phyloP scores from a whole-genome alignment of 2,329 filamentous ascomycete genomes.

The Clathrospora elynae region DNA sequence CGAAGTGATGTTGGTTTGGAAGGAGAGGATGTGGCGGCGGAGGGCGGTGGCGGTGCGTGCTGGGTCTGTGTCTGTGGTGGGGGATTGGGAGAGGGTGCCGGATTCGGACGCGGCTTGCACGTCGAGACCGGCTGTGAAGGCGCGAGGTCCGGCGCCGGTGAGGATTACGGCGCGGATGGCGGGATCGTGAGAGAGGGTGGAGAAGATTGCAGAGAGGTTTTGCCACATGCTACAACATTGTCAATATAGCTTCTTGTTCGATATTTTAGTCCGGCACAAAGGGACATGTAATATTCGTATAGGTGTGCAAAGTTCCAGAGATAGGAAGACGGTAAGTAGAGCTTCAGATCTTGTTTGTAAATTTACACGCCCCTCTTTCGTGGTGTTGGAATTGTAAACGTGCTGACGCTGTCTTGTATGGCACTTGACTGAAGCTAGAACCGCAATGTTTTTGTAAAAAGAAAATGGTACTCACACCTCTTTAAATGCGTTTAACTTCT shows the following conservation, averaged over 20 bases:
- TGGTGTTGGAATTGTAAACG: no score
- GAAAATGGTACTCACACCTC: slow-evolving; percentile 58
- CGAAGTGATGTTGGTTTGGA: slow-evolving; percentile 77
- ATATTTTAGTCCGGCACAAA: no score
- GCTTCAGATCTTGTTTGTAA: no score
- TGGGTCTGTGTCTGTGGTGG: slow-evolving; percentile 63
- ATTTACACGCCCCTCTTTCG: no score
- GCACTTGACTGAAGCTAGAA: no score
- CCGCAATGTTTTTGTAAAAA: no score
- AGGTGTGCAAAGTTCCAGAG: no score
- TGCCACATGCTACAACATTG: slow-evolving; percentile 91
- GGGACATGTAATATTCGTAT: no score
- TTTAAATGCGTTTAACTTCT: slow-evolving; percentile 87
- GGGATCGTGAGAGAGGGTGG: slow-evolving; percentile 70
- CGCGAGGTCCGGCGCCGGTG: slow-evolving; percentile 78
- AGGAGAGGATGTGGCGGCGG: slow-evolving; percentile 73
- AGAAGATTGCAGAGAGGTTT: slow-evolving; percentile 76
- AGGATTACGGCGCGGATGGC: slow-evolving; percentile 78
- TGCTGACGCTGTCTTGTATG: no score
- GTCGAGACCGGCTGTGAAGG: slow-evolving; percentile 86
- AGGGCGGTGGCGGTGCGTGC: slow-evolving; percentile 57
- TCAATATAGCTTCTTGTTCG: no score
- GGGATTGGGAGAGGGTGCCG: slow-evolving; percentile 50
- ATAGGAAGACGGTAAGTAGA: no score
- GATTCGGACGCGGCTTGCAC: slow-evolving; percentile 69